Percentiles rank a stretch among this genome's conserved stretches.
Conservation (phyloP, 352 stramenopile genomes). For the Thalassiosira pacifica region DNA sequence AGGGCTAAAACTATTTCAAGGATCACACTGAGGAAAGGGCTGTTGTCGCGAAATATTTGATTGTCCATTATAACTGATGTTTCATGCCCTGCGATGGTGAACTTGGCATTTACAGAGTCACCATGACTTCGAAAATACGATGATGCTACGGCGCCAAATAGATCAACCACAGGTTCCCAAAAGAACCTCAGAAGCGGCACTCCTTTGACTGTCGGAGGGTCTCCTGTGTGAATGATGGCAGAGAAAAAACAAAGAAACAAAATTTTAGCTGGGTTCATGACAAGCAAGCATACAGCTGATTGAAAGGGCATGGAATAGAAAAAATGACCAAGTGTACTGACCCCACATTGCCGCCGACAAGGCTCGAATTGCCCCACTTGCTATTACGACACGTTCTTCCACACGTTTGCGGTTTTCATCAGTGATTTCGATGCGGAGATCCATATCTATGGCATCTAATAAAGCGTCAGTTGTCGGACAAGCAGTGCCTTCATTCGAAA, state of each 20-base stretch:
- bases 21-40: slow-evolving; percentile 41
- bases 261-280: slow-evolving; percentile 1
- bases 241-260: neutral
- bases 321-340: slow-evolving; percentile 25
- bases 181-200: slow-evolving; percentile 61
- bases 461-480: slow-evolving; percentile 60
- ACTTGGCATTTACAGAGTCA: slow-evolving; percentile 19
- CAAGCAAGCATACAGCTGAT: slow-evolving; percentile 1
- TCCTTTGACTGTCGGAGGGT: slow-evolving; percentile 63
- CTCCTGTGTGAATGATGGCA: slow-evolving; percentile 32
- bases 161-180: slow-evolving; percentile 67
- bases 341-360: slow-evolving; percentile 66
- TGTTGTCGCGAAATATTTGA: slow-evolving; percentile 11
- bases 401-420: slow-evolving; percentile 39
- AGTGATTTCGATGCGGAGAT: slow-evolving; percentile 41
- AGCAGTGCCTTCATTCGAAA: slow-evolving; percentile 60
- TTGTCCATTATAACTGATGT: slow-evolving; percentile 32
- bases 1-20: slow-evolving; percentile 68
- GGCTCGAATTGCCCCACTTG: slow-evolving; percentile 56
- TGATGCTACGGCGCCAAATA: slow-evolving; percentile 49
- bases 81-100: slow-evolving; percentile 28
- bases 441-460: slow-evolving; percentile 58
- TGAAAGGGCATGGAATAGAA: neutral
- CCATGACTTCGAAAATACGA: slow-evolving; percentile 30
- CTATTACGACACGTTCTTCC: slow-evolving; percentile 38